phyloP scores from a whole-genome alignment of 2,329 filamentous ascomycete species.

The Botrytis medusae region DNA sequence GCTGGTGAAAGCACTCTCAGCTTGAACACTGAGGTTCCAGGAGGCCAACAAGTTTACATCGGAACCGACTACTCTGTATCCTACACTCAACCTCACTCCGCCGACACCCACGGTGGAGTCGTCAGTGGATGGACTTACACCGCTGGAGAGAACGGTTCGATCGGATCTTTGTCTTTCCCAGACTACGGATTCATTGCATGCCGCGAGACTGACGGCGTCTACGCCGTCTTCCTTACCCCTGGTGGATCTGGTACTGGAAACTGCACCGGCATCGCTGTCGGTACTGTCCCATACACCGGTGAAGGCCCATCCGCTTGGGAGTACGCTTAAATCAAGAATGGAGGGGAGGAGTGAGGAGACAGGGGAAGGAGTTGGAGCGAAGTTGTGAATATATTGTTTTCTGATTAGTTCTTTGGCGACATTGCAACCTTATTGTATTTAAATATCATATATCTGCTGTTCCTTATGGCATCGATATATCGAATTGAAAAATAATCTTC shows the following conservation, averaged over 20 bases:
- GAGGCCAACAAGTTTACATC: slow-evolving; percentile 21
- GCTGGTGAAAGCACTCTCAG: background rate
- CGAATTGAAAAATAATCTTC: background rate
- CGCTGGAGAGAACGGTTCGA: background rate
- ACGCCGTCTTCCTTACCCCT: background rate
- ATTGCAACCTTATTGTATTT: background rate
- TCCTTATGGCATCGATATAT: slow-evolving; percentile 39
- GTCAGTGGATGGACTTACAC: background rate
- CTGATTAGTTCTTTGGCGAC: slow-evolving; percentile 6
- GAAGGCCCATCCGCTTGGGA: background rate
- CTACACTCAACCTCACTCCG: slow-evolving; percentile 12
- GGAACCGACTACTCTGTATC: background rate
- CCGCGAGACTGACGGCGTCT: background rate
- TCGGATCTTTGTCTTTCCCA: background rate
- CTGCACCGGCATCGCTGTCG: background rate
- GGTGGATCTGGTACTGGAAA: slow-evolving; percentile 11
- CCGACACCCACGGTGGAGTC: background rate
- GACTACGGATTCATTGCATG: slow-evolving; percentile 19
- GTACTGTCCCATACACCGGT: background rate
- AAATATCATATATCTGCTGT: background rate
- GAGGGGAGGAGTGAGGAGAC: background rate
- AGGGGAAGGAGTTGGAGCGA: background rate
- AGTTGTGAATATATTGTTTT: background rate
- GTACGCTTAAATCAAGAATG: background rate
- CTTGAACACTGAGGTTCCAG: slow-evolving; percentile 11